phyloP scores from a whole-genome alignment of 169 alveolate species.

The Plasmodium vivax region DNA sequence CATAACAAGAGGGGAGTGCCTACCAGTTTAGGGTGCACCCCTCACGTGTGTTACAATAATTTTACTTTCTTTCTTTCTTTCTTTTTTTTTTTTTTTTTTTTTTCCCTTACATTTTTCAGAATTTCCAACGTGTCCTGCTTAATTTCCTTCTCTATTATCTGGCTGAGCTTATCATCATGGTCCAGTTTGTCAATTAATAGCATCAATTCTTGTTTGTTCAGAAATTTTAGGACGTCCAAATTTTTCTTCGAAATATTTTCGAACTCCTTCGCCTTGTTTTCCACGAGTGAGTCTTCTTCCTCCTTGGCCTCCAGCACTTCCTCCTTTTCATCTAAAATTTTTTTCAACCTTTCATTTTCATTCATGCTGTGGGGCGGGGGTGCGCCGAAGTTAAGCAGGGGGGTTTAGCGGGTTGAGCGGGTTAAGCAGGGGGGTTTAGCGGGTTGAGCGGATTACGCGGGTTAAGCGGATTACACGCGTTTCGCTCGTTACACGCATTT shows the following conservation, averaged over 20 bases:
- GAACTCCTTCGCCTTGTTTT: conserved; percentile 37
- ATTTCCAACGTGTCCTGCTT: conserved; percentile 31
- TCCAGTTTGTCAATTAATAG: conserved; percentile 76
- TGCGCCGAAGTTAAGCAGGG: background rate
- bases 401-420: background rate
- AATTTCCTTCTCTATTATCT: conserved; percentile 33
- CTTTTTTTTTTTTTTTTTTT: no score
- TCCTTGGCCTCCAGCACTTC: conserved; percentile 34
- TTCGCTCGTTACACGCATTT: background rate
- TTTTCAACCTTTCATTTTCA: conserved; percentile 73
- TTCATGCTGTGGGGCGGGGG: conserved; percentile 41
- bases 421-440: no score
- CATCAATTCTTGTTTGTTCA: conserved; percentile 77
- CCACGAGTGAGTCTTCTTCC: conserved; percentile 55
- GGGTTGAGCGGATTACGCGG: no score
- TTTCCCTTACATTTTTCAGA: conserved; percentile 53
- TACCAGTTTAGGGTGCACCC: background rate
- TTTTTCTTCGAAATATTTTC: conserved; percentile 75
- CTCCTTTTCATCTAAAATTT: conserved; percentile 77
- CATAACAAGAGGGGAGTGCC: background rate
- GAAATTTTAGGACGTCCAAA: conserved; percentile 77
- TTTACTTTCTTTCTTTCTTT: no score
- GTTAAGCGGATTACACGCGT: no score
- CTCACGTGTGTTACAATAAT: background rate
- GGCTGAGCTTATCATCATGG: conserved; percentile 73